phyloP scores from a whole-genome alignment of 1,139 yeast genomes.

The Blastobotrys raffinosifermentans region DNA sequence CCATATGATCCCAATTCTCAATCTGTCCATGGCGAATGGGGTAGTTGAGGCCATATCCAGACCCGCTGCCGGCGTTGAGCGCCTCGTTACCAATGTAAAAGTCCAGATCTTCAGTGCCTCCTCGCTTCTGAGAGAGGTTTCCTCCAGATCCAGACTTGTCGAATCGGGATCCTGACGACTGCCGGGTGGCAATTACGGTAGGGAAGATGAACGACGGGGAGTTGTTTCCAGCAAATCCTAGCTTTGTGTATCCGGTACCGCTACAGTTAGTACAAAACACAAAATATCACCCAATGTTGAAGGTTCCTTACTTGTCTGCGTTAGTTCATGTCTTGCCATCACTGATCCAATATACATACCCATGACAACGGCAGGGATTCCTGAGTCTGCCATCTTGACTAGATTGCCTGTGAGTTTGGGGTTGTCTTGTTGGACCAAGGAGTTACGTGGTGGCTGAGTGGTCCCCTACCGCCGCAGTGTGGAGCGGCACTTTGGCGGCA shows the following conservation, averaged over 20 bases:
- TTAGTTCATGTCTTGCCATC: not conserved
- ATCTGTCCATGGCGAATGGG: slow-evolving; percentile 98
- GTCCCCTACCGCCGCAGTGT: too few relatives aligned
- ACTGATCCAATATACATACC: slow-evolving; percentile 39
- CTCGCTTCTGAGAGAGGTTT: slow-evolving; percentile 59
- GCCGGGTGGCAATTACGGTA: slow-evolving; percentile 89
- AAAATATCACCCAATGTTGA: slow-evolving; percentile 1
- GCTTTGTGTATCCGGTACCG: slow-evolving; percentile 96
- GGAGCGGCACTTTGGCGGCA: too few relatives aligned
- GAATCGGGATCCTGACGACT: slow-evolving; percentile 33
- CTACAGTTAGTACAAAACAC: slow-evolving; percentile 33
- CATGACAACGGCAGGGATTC: slow-evolving; percentile 87
- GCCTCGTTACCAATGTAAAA: slow-evolving; percentile 97
- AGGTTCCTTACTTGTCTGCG: slow-evolving; percentile 20
- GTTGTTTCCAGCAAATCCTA: slow-evolving; percentile 98
- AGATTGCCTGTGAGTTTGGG: not conserved
- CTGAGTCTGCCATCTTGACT: slow-evolving; percentile 26
- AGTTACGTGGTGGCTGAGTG: too few relatives aligned
- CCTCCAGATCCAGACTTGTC: slow-evolving; percentile 25
- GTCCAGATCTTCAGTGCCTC: slow-evolving; percentile 88
- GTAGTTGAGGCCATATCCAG: slow-evolving; percentile 76
- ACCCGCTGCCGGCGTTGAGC: slow-evolving; percentile 78
- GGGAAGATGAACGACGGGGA: slow-evolving; percentile 97
- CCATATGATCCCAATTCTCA: slow-evolving; percentile 99
- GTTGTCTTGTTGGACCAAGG: not conserved